phyloP scores from a whole-genome alignment of 2,329 filamentous ascomycete species.

The Diaporthe caulivora region DNA sequence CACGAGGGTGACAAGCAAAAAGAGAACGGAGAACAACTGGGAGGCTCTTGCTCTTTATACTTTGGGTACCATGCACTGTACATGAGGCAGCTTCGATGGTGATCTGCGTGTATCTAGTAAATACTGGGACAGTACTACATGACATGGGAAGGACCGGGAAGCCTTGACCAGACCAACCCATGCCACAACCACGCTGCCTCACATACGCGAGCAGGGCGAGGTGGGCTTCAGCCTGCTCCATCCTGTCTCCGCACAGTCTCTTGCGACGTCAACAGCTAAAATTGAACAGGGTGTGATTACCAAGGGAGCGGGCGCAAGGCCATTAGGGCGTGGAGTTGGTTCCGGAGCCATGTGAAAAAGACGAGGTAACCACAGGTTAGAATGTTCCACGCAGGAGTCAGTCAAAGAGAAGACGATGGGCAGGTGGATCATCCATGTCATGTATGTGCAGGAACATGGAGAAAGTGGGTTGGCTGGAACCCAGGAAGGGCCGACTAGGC shows the following conservation, averaged over 20 bases:
- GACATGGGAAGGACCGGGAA: not conserved
- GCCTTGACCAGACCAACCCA: conserved; percentile 16
- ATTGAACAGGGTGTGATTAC: conserved; percentile 13
- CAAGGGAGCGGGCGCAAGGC: too few species aligned
- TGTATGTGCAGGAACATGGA: conserved; percentile 28
- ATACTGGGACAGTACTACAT: too few species aligned
- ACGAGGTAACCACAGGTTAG: conserved; percentile 22
- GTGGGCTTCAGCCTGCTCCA: conserved; percentile 31
- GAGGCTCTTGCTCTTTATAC: conserved; percentile 34
- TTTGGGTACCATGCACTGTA: conserved; percentile 12
- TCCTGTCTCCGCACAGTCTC: conserved; percentile 27
- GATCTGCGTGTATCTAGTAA: conserved; percentile 12
- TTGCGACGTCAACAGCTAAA: not conserved
- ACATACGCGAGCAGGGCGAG: not conserved
- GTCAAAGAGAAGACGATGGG: not conserved
- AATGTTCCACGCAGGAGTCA: not conserved
- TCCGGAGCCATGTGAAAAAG: conserved; percentile 11
- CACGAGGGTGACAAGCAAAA: not conserved
- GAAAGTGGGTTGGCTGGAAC: conserved; percentile 3
- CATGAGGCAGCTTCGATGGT: conserved; percentile 12
- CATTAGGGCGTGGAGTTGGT: conserved; percentile 10
- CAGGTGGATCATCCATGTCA: conserved; percentile 25
- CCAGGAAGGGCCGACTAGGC: conserved; percentile 28
- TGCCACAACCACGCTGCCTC: not conserved
- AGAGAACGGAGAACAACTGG: conserved; percentile 6